Percentiles rank a stretch among this genome's conserved stretches.
phyloP scores from a whole-genome alignment of 345 rosid species.

The Laguncularia racemosa region DNA sequence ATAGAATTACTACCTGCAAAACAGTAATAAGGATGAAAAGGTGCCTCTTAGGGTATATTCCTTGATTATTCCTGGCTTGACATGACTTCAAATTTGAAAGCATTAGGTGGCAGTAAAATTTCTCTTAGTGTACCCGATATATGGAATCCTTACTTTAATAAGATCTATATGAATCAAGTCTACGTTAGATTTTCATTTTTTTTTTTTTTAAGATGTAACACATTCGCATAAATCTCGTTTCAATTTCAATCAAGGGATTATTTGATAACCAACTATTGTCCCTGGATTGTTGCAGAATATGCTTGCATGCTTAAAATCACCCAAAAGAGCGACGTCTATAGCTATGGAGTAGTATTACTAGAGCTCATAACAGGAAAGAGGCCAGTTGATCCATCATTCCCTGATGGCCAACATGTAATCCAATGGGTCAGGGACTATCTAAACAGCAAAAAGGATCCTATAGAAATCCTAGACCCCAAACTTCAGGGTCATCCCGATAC shows the following conservation, averaged over 20 bases:
- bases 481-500: slow-evolving; percentile 59
- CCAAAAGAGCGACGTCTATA: slow-evolving; percentile 70
- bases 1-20: too few relatives aligned
- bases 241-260: too few relatives aligned
- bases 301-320: slow-evolving; percentile 61
- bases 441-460: slow-evolving; percentile 58
- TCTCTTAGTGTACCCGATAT: too few relatives aligned
- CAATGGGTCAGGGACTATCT: slow-evolving; percentile 79
- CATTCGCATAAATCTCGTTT: too few relatives aligned
- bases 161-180: too few relatives aligned
- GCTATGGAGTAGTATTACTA: slow-evolving; percentile 71
- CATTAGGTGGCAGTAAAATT: neutral
- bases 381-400: slow-evolving; percentile 70
- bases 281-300: slow-evolving; percentile 37
- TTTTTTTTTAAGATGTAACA: too few relatives aligned
- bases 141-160: too few relatives aligned
- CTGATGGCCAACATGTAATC: slow-evolving; percentile 58
- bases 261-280: too few relatives aligned
- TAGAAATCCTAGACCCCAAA: slow-evolving; percentile 54
- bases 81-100: neutral
- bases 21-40: too few relatives aligned
- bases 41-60: too few relatives aligned
- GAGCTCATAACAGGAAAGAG: slow-evolving; percentile 80
- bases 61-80: too few relatives aligned
- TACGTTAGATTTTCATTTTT: too few relatives aligned